Evolutionary conservation across 2,329 filamentous ascomycete genomes (phyloP).

Genomic region (Penicillium sclerotiorum): DNA sequence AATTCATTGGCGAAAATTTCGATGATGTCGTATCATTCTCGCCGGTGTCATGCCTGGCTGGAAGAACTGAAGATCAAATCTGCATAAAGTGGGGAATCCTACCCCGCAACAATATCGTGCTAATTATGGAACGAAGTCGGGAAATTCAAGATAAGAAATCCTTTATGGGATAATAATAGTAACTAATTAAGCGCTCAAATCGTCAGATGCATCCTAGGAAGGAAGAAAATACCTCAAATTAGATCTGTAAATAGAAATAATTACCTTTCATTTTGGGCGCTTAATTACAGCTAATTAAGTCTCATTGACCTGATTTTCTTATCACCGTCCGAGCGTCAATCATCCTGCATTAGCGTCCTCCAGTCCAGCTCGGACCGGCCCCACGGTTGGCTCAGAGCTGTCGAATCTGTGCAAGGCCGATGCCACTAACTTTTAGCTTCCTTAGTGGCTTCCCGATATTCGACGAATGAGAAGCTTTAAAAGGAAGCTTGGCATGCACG

Average conservation of each 20-base stretch:
- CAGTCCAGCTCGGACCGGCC: slow-evolving; percentile 10
- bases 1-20: too few relatives aligned
- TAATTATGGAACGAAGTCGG: slow-evolving; percentile 12
- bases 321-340: slow-evolving; percentile 20
- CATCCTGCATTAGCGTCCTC: slow-evolving; percentile 8
- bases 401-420: background rate
- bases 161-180: slow-evolving; percentile 10
- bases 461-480: background rate
- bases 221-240: background rate
- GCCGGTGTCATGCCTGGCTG: too few relatives aligned
- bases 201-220: background rate
- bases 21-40: too few relatives aligned
- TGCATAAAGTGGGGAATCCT: background rate
- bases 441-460: background rate
- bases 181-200: background rate
- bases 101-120: slow-evolving; percentile 12
- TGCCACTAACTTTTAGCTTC: slow-evolving; percentile 3
- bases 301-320: slow-evolving; percentile 4
- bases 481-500: slow-evolving; percentile 9
- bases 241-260: slow-evolving; percentile 6
- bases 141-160: slow-evolving; percentile 1
- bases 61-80: too few relatives aligned
- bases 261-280: slow-evolving; percentile 13
- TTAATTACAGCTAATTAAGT: slow-evolving; percentile 28
- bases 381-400: slow-evolving; percentile 59